Base-by-base conservation (phyloP, 2,329 filamentous ascomycete genomes). In the Aulographum hederae region DNA sequence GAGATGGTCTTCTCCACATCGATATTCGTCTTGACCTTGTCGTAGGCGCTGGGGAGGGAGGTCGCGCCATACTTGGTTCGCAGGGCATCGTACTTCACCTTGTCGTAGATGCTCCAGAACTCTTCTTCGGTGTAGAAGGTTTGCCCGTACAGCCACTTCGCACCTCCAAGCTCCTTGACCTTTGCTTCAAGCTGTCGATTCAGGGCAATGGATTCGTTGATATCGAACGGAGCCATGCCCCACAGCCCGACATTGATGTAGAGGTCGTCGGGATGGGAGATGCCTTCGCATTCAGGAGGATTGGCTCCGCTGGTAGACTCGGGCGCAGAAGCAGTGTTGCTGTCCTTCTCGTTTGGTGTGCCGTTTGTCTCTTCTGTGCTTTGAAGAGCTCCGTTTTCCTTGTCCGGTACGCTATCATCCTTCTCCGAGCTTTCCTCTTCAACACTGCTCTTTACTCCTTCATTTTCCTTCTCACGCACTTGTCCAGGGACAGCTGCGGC, bases 91-190 rank as follows among this genome's bases (percentile, higher is more conserved):
- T 79, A 78, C 43, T 66, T 67, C 5, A 52, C 41, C 25, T 60
- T 56, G 44, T 76, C 65, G 37, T 78, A 79, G 33, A 67, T 59
- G 6, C 55, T 47, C 73, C 74, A 78, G 46, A 80, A 80, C 39
- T 79, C 74, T 0, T 67, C 61, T 44, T 75, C 66, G 3, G 61
- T 67, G 46, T 77, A 77, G 48, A 72, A 78, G 0, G 70, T 68
- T 34, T 78, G 73, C 1, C 73, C 72, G 38, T 80, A 80, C 1
- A 80, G 52, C 58, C 71, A 77, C 50, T 78, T 78, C 56, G 69
- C 72, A 4, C 75, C 75, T 2, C 65, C 59, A 4, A 74, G 57
- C 18, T 66, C 61, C 6, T 60, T 58, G 0, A 78, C 57, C 34
- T 65, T 68, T 6, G 56, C 51, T 50, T 79, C 75, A 1, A 80